These are phyloP conservation scores for Naganishia onofrii DNA, from an alignment of 768 basidiomycete genomes.

Conservation along the genomic window DNA sequence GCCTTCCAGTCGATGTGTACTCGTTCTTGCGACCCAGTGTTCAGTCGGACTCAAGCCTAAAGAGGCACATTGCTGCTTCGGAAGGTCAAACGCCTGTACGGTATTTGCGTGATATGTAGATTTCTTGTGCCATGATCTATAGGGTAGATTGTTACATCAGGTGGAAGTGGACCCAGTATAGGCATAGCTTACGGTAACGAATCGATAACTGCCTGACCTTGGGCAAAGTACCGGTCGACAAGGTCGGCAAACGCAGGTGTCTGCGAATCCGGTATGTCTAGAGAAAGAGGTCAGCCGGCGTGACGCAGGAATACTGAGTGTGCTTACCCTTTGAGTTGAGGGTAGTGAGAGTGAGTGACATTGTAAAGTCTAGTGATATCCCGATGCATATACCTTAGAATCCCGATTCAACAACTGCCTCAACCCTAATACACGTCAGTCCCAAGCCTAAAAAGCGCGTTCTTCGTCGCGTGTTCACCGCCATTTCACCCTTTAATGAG, in stretches of 20 bases:
- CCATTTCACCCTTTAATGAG: background rate
- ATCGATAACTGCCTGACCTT: slow-evolving; percentile 35
- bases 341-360: background rate
- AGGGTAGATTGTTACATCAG: background rate
- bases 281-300: background rate
- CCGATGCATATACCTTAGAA: background rate
- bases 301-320: background rate
- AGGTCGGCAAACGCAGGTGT: slow-evolving; percentile 35
- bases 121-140: slow-evolving; percentile 40
- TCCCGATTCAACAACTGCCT: no score
- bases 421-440: background rate
- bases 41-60: slow-evolving; percentile 3
- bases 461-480: background rate
- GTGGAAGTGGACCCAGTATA: background rate
- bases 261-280: slow-evolving; percentile 36
- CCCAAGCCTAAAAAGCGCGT: no score
- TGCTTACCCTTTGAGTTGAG: background rate
- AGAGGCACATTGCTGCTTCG: background rate
- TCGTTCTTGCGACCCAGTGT: slow-evolving; percentile 14
- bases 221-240: slow-evolving; percentile 37
- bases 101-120: slow-evolving; percentile 36
- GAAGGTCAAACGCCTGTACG: slow-evolving; percentile 39
- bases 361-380: background rate
- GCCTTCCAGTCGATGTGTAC: background rate
- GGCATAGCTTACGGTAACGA: slow-evolving; percentile 37